phyloP scores from a whole-genome alignment of 2,329 filamentous ascomycete genomes.

The Aspergillus sp. region DNA sequence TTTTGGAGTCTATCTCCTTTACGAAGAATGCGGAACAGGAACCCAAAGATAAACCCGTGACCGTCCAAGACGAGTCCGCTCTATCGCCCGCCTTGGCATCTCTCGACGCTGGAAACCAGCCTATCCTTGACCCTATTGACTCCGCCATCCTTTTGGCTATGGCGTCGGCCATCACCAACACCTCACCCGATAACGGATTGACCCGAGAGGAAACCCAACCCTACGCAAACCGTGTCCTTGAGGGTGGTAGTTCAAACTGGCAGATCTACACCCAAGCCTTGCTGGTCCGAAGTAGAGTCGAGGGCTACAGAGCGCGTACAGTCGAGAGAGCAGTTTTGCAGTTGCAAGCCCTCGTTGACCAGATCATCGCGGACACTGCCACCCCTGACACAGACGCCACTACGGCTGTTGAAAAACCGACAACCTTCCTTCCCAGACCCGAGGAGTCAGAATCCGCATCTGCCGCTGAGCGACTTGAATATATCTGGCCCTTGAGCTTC shows the following conservation, averaged over 20 bases:
- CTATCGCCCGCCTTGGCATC: slow-evolving; percentile 60
- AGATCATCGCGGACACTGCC: slow-evolving; percentile 82
- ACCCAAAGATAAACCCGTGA: slow-evolving; percentile 32
- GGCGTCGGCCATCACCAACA: slow-evolving; percentile 87
- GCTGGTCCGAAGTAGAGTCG: slow-evolving; percentile 82
- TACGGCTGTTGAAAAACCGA: slow-evolving; percentile 47
- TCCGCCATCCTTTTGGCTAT: slow-evolving; percentile 76
- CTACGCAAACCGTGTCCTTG: slow-evolving; percentile 81
- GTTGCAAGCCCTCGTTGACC: slow-evolving; percentile 90
- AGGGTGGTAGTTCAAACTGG: slow-evolving; percentile 92
- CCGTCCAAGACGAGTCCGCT: slow-evolving; percentile 37
- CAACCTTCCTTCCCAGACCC: slow-evolving; percentile 75
- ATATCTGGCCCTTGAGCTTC: slow-evolving; percentile 77
- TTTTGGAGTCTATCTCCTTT: slow-evolving; percentile 84
- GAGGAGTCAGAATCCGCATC: slow-evolving; percentile 70
- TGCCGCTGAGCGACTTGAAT: slow-evolving; percentile 69
- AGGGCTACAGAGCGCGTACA: slow-evolving; percentile 80
- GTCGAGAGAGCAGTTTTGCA: slow-evolving; percentile 86
- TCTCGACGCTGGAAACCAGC: slow-evolving; percentile 74
- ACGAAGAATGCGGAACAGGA: slow-evolving; percentile 48
- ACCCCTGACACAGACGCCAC: slow-evolving; percentile 33
- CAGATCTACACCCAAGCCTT: slow-evolving; percentile 95
- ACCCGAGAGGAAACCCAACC: slow-evolving; percentile 92
- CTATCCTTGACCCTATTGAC: slow-evolving; percentile 74
- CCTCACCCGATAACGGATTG: slow-evolving; percentile 74